These are phyloP conservation scores for Leishmania tarentolae DNA, from an alignment of 208 protist genomes.

Conservation along the genomic window DNA sequence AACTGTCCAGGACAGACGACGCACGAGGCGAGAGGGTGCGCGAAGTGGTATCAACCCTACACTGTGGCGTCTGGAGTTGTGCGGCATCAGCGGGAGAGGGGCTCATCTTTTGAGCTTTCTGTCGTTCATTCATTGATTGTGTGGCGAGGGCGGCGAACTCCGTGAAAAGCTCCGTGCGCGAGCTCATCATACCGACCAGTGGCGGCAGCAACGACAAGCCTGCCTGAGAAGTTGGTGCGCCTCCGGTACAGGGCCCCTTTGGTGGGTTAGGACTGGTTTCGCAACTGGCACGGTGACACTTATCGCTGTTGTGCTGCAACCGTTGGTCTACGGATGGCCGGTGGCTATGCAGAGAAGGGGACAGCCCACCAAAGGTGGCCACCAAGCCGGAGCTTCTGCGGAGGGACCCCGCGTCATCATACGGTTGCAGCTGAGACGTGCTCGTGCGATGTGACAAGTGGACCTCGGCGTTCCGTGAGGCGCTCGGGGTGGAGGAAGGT, in stretches of 20 bases:
- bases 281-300: not conserved
- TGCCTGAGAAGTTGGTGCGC: not conserved
- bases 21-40: not conserved
- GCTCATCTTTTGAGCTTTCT: not conserved
- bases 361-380: conserved; percentile 1
- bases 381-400: conserved; percentile 16
- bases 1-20: not conserved
- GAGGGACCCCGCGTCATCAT: conserved; percentile 21
- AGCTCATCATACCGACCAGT: conserved; percentile 4
- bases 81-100: conserved; percentile 4
- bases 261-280: not conserved
- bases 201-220: conserved; percentile 12
- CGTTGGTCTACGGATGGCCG: not conserved
- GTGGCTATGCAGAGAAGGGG: conserved; percentile 11
- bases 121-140: not conserved
- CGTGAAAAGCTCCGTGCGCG: conserved; percentile 5
- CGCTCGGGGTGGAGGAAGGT: conserved; percentile 6
- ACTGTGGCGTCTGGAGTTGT: not conserved
- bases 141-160: not conserved
- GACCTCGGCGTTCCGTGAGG: not conserved
- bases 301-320: not conserved
- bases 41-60: not conserved
- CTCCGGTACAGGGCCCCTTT: not conserved
- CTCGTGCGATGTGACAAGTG: conserved; percentile 9
- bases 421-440: conserved; percentile 17